phyloP scores from a whole-genome alignment of 805 yeast genomes.

The Saturnispora kantuleensis region DNA sequence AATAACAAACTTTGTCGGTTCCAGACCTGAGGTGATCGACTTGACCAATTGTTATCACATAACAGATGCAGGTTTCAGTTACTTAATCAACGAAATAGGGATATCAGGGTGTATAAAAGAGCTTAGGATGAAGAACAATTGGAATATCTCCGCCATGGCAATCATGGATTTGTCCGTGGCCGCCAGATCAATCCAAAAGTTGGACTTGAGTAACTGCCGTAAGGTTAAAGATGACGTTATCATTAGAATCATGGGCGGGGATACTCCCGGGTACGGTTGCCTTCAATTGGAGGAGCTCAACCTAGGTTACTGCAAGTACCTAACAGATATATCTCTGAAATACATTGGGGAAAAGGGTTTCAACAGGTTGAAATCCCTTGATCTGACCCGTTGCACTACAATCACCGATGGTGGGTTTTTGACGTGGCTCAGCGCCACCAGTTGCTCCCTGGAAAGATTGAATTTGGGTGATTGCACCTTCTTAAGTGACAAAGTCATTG shows the following conservation, averaged over 20 bases:
- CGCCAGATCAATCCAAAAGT: constrained; percentile 46
- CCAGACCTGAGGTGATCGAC: constrained; percentile 51
- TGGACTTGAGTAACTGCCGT: constrained; percentile 65
- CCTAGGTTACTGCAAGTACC: constrained; percentile 66
- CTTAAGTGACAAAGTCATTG: constrained; percentile 54
- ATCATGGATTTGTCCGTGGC: constrained; percentile 68
- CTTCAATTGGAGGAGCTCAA: constrained; percentile 42
- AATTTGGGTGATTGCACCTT: constrained; percentile 66
- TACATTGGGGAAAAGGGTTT: constrained; percentile 50
- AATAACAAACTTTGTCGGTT: constrained; percentile 62
- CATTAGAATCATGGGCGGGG: constrained; percentile 53
- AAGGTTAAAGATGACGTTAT: constrained; percentile 65
- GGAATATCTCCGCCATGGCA: constrained; percentile 77
- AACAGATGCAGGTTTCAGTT: constrained; percentile 66
- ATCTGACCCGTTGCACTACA: constrained; percentile 66
- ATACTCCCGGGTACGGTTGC: constrained; percentile 39
- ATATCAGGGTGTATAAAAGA: constrained; percentile 47
- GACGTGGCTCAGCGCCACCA: constrained; percentile 50
- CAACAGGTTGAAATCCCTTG: constrained; percentile 40
- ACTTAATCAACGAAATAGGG: constrained; percentile 62
- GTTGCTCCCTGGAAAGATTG: constrained; percentile 42
- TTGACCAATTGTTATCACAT: constrained; percentile 69
- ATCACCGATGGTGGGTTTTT: constrained; percentile 68
- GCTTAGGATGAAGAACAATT: constrained; percentile 55
- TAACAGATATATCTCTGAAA: constrained; percentile 59